A percentile compares a stretch with the other conserved stretches of the same genome.
These are phyloP conservation scores for Mucor lusitanicus DNA, from an alignment of 371 early-diverging fungal genomes.

Conservation along the genomic window DNA sequence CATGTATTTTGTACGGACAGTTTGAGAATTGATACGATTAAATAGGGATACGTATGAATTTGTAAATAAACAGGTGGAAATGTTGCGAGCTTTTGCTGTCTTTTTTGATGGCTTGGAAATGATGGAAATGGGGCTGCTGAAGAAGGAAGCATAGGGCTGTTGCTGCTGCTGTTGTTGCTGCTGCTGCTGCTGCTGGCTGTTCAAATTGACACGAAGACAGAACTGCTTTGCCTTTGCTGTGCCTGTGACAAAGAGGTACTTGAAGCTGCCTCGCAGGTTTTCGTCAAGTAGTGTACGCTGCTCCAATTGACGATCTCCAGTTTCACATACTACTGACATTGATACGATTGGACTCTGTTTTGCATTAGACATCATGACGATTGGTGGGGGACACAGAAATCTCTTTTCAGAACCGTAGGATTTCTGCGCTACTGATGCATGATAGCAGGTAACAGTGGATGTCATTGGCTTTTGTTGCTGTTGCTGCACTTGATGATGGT, in stretches of 20 bases:
- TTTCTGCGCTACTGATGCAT: conserved; percentile 83
- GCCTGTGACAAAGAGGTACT: conserved; percentile 76
- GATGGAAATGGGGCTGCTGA: conserved; percentile 72
- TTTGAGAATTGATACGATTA: conserved; percentile 89
- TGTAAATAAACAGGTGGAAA: conserved; percentile 72
- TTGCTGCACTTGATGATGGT: conserved; percentile 8
- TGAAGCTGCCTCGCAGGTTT: conserved; percentile 57
- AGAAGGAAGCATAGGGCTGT: conserved; percentile 56
- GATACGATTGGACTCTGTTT: conserved; percentile 50
- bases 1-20: conserved; percentile 85
- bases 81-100: conserved; percentile 78
- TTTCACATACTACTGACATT: conserved; percentile 65
- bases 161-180: conserved; percentile 7
- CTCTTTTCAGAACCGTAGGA: conserved; percentile 90
- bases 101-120: conserved; percentile 91
- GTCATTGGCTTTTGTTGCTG: conserved; percentile 12
- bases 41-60: conserved; percentile 72
- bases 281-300: conserved; percentile 63
- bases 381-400: conserved; percentile 86
- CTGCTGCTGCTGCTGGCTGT: conserved; percentile 7
- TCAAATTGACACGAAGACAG: conserved; percentile 54
- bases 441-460: conserved; percentile 59
- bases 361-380: conserved; percentile 55
- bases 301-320: conserved; percentile 38
- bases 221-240: conserved; percentile 83